phyloP scores from a whole-genome alignment of 2,329 filamentous ascomycete species.

The Bipolaris sorokiniana region DNA sequence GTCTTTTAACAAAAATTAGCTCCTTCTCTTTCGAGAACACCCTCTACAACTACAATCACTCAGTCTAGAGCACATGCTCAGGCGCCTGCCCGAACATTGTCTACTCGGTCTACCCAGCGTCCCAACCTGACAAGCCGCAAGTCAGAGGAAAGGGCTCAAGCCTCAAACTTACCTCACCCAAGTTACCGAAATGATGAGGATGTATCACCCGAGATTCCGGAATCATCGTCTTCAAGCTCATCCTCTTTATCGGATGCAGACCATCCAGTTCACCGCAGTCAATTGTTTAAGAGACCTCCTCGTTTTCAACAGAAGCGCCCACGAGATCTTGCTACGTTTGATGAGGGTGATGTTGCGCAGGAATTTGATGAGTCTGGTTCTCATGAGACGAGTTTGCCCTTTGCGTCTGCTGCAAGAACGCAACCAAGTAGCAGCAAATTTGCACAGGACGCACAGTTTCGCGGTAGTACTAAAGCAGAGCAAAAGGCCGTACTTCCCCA shows the following conservation, averaged over 20 bases:
- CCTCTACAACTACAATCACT: constrained; percentile 57
- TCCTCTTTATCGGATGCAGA: constrained; percentile 46
- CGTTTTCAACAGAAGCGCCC: constrained; percentile 43
- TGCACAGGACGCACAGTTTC: constrained; percentile 15
- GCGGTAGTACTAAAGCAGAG: constrained; percentile 10
- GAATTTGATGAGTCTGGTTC: constrained; percentile 62
- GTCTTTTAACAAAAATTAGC: constrained; percentile 20
- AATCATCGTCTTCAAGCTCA: constrained; percentile 39
- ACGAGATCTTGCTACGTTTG: constrained; percentile 32
- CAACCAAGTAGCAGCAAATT: constrained; percentile 12
- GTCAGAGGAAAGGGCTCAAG: constrained; percentile 18
- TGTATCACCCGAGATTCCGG: constrained; percentile 31
- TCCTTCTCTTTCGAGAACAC: constrained; percentile 52
- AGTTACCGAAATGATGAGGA: constrained; percentile 19
- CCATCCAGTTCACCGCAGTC: constrained; percentile 51
- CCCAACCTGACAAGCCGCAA: constrained; percentile 29
- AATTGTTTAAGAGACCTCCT: constrained; percentile 53
- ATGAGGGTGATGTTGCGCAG: constrained; percentile 42
- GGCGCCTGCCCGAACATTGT: constrained; percentile 31
- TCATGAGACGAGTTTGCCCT: constrained; percentile 53
- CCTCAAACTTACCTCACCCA: constrained; percentile 11
- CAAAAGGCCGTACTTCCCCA: constrained; percentile 16
- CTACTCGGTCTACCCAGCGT: constrained; percentile 35
- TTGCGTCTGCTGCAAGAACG: constrained; percentile 42
- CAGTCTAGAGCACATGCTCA: constrained; percentile 44